phyloP scores from a whole-genome alignment of 306 rosid species.

The Carpinus fangiana region DNA sequence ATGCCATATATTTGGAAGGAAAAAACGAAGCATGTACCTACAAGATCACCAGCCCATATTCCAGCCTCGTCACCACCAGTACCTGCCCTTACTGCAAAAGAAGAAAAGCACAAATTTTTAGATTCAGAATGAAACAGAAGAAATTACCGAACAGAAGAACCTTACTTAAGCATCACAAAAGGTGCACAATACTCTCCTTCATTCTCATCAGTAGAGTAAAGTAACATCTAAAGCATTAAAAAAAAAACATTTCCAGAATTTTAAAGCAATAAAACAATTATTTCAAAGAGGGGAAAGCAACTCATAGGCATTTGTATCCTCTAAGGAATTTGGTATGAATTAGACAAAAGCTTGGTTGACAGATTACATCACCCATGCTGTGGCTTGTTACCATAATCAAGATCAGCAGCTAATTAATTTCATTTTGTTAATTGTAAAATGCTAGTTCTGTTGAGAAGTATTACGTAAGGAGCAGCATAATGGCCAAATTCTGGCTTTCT shows the following conservation, averaged over 20 bases:
- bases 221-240: background rate
- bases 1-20: constrained; percentile 41
- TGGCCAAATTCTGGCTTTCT: constrained; percentile 18
- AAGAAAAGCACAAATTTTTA: constrained; percentile 20
- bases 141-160: background rate
- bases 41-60: constrained; percentile 99
- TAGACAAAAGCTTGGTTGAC: background rate
- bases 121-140: constrained; percentile 12
- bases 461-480: background rate
- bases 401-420: background rate
- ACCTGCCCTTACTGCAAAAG: constrained; percentile 92
- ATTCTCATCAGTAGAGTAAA: background rate
- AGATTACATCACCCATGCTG: background rate
- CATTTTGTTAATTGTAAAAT: background rate
- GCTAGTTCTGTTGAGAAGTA: background rate
- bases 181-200: background rate
- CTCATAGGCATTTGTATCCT: background rate
- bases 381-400: background rate
- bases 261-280: background rate
- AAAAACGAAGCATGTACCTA: constrained; percentile 81
- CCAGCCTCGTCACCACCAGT: constrained; percentile 99
- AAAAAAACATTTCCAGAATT: background rate
- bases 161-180: background rate
- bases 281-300: background rate
- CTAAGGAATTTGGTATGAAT: background rate